Evolutionary conservation across 768 basidiomycete genomes (phyloP), one percentile per base, ranked within the genome.

Genomic region (Mycena floridula): DNA sequence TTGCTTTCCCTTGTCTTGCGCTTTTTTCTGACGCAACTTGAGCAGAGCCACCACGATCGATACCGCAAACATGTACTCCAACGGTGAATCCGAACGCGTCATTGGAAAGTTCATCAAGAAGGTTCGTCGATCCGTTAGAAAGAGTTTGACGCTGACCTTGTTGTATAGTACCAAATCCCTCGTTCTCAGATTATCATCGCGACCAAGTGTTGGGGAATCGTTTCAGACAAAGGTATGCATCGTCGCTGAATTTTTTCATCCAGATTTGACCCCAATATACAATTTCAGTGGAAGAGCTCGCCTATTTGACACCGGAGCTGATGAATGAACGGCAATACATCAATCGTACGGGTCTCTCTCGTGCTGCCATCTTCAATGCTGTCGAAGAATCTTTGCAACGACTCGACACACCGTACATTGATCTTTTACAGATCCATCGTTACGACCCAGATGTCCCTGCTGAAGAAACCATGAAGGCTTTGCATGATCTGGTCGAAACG

Each of bases 41-140:
- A 49, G 59, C 8, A 70, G 70, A 3, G 58, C 71, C 46, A 66
- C 57, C 45, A 67, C 64, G 3, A 58, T 65, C 42, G 69, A 71
- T 26, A 66, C 67, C 1, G 28, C 67, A n/a, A 67, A 67, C 42
- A 13, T 61, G 4, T 69, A 68, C 36, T 71, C n/a, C n/a, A n/a
- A n/a, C n/a, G n/a, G n/a, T n/a, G n/a, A n/a, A n/a, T n/a, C n/a
- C n/a, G n/a, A n/a, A 45, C 52, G 57, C 8, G 37, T 72, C 35
- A 40, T 68, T 7, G 67, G 50, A 13, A 62, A 62, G 46, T 67
- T 65, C 21, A 51, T 71, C 36, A 57, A 66, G 50, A 54, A 67
- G 47, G 66, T 63, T 6, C 37, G 12, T 39, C 21, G 9, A 20
- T 39, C 11, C 11, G 18, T 39, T 39, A 9, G 20, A 9, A 22